A percentile compares a stretch with the other conserved stretches of the same genome.
Conservation (phyloP, 805 yeast species). For the Metschnikowia rubicola region DNA sequence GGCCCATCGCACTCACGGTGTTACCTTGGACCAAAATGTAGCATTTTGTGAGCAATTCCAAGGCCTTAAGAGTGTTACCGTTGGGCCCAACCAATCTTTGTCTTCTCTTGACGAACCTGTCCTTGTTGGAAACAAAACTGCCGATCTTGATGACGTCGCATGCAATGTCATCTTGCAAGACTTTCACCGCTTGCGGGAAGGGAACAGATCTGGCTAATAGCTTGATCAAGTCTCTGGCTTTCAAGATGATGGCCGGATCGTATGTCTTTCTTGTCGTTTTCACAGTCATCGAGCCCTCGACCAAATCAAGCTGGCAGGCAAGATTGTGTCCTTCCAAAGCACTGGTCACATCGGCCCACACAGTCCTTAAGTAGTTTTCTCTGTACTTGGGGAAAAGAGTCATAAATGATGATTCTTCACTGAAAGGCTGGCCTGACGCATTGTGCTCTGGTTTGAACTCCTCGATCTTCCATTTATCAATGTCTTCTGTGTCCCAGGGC, state of each 20-base stretch:
- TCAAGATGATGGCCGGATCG: constrained; percentile 90
- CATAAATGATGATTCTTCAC: constrained; percentile 95
- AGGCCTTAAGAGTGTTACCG: constrained; percentile 93
- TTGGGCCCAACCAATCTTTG: constrained; percentile 96
- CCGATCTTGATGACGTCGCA: constrained; percentile 97
- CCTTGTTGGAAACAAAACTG: constrained; percentile 82
- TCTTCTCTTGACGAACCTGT: constrained; percentile 90
- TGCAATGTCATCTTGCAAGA: constrained; percentile 86
- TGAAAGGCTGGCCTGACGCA: constrained; percentile 78
- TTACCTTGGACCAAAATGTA: constrained; percentile 95
- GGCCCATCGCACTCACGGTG: constrained; percentile 97
- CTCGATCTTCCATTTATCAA: constrained; percentile 88
- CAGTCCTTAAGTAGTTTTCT: constrained; percentile 80
- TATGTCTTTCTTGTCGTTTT: constrained; percentile 92
- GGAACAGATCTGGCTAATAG: constrained; percentile 95
- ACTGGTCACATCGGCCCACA: constrained; percentile 92
- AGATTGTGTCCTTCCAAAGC: constrained; percentile 70
- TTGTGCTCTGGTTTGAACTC: constrained; percentile 90
- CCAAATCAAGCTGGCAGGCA: constrained; percentile 82
- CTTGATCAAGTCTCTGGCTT: constrained; percentile 92
- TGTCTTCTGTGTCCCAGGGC: constrained; percentile 96
- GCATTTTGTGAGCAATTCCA: constrained; percentile 92
- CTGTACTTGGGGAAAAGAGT: constrained; percentile 95
- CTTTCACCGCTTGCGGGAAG: constrained; percentile 91
- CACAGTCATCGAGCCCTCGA: constrained; percentile 97